Conservation (phyloP, 495 filamentous ascomycete genomes). For the Penicillium coprophilum region DNA sequence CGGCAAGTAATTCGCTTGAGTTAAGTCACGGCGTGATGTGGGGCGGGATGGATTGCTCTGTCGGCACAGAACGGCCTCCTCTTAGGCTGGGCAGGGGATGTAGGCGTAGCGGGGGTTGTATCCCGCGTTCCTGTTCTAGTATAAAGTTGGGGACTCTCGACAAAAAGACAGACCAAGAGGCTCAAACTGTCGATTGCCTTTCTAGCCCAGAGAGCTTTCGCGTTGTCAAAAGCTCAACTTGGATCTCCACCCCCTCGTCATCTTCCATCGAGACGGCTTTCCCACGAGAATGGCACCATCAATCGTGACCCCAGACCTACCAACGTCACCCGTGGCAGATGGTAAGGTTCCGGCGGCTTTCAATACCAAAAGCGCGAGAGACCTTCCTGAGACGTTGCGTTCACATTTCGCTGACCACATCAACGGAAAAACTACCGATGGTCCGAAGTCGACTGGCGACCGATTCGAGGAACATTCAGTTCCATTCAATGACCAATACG, state of each 20-base stretch:
- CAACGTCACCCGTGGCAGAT: background rate
- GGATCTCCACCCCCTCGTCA: background rate
- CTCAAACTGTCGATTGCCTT: background rate
- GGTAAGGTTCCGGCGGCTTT: background rate
- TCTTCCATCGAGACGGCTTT: background rate
- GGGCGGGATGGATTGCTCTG: background rate
- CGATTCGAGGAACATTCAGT: constrained; percentile 6
- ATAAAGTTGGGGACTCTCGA: background rate
- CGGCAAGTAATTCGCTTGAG: background rate
- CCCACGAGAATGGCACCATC: background rate
- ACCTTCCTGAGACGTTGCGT: constrained; percentile 1
- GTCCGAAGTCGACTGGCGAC: background rate
- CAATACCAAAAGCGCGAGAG: background rate
- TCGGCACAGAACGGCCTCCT: background rate
- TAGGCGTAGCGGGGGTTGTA: background rate
- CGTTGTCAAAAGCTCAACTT: background rate
- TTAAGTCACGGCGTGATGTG: background rate
- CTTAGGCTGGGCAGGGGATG: background rate
- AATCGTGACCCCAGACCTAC: background rate
- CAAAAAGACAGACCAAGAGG: background rate
- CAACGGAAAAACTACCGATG: background rate
- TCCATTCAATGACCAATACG: constrained; percentile 20
- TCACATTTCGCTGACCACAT: background rate
- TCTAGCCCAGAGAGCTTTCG: background rate
- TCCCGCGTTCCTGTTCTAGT: background rate